Base-by-base conservation (phyloP, 1,284 basidiomycete species). In the Tremellales sp. region DNA sequence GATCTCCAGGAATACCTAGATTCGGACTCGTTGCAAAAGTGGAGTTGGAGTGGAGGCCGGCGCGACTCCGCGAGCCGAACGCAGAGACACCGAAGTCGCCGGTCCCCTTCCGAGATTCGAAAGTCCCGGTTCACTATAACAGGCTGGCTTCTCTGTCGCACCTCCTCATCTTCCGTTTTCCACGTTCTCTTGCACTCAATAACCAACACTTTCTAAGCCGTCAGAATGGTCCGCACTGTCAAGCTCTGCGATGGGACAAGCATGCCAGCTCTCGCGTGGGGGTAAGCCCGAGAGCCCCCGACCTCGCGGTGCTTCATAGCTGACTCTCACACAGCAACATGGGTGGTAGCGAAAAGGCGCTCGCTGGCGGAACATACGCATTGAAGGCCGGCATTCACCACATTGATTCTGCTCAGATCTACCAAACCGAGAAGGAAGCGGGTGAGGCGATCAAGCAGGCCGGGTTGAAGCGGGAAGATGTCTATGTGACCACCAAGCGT, bases 401-500 rank as follows among this genome's bases (percentile, higher is more conserved):
- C 49, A 60, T 73, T 44, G 72, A 72, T 49, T 70, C 65, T 13
- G 69, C 69, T 5, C 24, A 52, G 43, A 64, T 73, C 46, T 64
- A 65, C 51, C 37, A 60, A 19, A 72, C 69, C 6, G 72, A 75
- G 50, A 61, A 60, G 25, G 74, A 77, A 51, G 67, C 75, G 4
- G 75, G 72, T 0, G 61, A 57, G 10, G 75, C 73, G 0, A 64
- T 79, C 51, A 66, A 67, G 51, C 68, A 73, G 19, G 65, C 65
- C 7, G 74, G 75, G 2, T 57, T 77, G 44, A 62, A 70, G 49
- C 63, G 76, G 26, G 65, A 74, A 49, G 68, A 77, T 17, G 62
- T 78, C 43, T 78, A 75, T 64, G 66, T 79, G 48, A 78, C 76
- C 25, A 83, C 81, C 24, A 82, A 83, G 57, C 19, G 62, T 61